A percentile compares a stretch with the other conserved stretches of the same genome.
These are phyloP conservation scores for Volutella citrinella DNA, from an alignment of 2,329 filamentous ascomycete genomes.

Conservation along the genomic window DNA sequence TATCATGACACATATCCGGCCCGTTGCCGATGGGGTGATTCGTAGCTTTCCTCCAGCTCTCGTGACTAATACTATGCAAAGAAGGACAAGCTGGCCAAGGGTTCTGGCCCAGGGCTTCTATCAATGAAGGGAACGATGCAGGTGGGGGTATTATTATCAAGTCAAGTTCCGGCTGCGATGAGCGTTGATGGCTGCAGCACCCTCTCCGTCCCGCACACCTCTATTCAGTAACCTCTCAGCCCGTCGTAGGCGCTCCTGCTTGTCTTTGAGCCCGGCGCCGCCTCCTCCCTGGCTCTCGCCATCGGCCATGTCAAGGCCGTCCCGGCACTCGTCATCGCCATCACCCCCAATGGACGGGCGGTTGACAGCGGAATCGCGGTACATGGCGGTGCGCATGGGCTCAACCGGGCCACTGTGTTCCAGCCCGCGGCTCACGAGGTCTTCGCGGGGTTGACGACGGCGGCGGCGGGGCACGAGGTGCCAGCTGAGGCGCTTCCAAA, in stretches of 20 bases:
- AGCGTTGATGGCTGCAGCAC: slow-evolving; percentile 6
- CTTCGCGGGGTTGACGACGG: slow-evolving; percentile 18
- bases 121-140: slow-evolving; percentile 4
- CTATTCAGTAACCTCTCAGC: slow-evolving; percentile 28
- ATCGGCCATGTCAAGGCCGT: slow-evolving; percentile 20
- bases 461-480: slow-evolving; percentile 22
- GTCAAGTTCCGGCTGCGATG: slow-evolving; percentile 6
- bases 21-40: neutral
- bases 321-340: slow-evolving; percentile 21
- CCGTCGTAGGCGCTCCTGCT: slow-evolving; percentile 37
- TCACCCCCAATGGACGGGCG: slow-evolving; percentile 11
- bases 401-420: too few species aligned
- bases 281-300: slow-evolving; percentile 21
- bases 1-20: slow-evolving; percentile 26
- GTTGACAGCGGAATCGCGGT: slow-evolving; percentile 28
- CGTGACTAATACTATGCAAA: too few species aligned
- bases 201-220: slow-evolving; percentile 4
- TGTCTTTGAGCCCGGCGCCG: slow-evolving; percentile 30
- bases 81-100: too few species aligned
- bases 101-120: slow-evolving; percentile 15
- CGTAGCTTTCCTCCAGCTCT: too few species aligned
- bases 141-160: too few species aligned
- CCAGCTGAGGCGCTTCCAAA: slow-evolving; percentile 28
- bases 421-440: too few species aligned
- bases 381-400: slow-evolving; percentile 34